Evolutionary conservation across 2,329 filamentous ascomycete genomes (phyloP).

Genomic region (Cercospora brassicicola): DNA sequence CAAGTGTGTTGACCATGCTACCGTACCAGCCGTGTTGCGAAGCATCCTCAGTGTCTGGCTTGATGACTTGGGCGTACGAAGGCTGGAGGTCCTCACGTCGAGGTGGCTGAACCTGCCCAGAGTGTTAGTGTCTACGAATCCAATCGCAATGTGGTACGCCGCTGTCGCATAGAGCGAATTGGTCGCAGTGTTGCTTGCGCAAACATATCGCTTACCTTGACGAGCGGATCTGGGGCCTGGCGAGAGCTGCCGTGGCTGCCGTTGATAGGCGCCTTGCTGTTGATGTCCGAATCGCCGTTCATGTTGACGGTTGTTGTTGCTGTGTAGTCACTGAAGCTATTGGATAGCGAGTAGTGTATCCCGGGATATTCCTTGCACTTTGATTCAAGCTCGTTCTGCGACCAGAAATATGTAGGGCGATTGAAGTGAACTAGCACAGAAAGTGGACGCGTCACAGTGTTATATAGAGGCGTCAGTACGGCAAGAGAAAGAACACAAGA

Average conservation of each 20-base stretch:
- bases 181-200: not conserved
- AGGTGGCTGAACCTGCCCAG: conserved; percentile 68
- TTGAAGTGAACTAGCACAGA: not conserved
- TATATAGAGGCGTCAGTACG: conserved; percentile 17
- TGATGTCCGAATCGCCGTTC: conserved; percentile 25
- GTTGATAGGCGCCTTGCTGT: conserved; percentile 43
- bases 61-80: conserved; percentile 63
- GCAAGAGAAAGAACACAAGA: conserved; percentile 3
- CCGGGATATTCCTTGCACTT: not conserved
- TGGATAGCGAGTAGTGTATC: not conserved
- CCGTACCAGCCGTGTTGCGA: conserved; percentile 74
- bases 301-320: conserved; percentile 16
- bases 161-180: not conserved
- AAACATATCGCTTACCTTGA: conserved; percentile 38
- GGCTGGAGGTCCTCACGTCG: conserved; percentile 80
- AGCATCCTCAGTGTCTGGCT: conserved; percentile 62
- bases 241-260: conserved; percentile 28
- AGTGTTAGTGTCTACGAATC: not conserved
- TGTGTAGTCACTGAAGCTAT: not conserved
- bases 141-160: not conserved
- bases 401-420: not conserved
- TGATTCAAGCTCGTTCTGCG: not conserved
- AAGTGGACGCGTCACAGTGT: not conserved
- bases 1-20: conserved; percentile 75
- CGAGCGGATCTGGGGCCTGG: conserved; percentile 34